phyloP scores from a whole-genome alignment of 164 flowering plant genomes.

The Annona cherimola region DNA sequence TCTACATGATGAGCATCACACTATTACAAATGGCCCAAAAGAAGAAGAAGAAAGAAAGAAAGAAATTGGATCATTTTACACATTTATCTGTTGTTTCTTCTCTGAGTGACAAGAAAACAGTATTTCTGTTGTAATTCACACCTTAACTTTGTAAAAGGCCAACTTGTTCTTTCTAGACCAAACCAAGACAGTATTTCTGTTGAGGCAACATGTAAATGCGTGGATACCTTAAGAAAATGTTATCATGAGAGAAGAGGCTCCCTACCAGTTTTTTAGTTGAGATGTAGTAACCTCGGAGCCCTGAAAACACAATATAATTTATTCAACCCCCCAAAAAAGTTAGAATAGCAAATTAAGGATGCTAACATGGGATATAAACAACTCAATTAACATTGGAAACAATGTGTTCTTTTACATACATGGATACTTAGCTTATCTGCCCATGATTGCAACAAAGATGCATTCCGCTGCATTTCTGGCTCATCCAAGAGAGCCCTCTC shows the following conservation, averaged over 20 bases:
- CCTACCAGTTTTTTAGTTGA: slow-evolving; percentile 91
- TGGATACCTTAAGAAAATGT: not conserved
- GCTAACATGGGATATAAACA: not conserved
- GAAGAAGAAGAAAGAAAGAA: no score
- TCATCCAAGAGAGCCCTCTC: slow-evolving; percentile 80
- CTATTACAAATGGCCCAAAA: not conserved
- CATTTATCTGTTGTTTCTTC: no score
- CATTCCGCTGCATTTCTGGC: slow-evolving; percentile 90
- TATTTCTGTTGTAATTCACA: no score
- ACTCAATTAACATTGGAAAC: slow-evolving; percentile 1
- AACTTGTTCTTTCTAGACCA: not conserved
- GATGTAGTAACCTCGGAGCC: slow-evolving; percentile 85
- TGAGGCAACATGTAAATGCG: not conserved
- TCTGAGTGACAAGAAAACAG: no score
- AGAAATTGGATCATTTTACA: no score
- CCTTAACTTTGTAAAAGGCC: no score
- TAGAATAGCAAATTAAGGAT: not conserved
- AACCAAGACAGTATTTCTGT: not conserved
- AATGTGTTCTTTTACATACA: slow-evolving; percentile 37
- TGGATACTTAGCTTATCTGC: slow-evolving; percentile 68
- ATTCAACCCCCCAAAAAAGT: not conserved
- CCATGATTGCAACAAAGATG: slow-evolving; percentile 64
- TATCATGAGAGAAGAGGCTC: slow-evolving; percentile 1
- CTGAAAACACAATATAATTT: slow-evolving; percentile 35
- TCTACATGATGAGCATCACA: not conserved